A percentile compares a stretch with the other conserved stretches of the same genome.
Evolutionary conservation across 441 rosid genomes (phyloP).

Genomic region (Erodium moschatum): DNA sequence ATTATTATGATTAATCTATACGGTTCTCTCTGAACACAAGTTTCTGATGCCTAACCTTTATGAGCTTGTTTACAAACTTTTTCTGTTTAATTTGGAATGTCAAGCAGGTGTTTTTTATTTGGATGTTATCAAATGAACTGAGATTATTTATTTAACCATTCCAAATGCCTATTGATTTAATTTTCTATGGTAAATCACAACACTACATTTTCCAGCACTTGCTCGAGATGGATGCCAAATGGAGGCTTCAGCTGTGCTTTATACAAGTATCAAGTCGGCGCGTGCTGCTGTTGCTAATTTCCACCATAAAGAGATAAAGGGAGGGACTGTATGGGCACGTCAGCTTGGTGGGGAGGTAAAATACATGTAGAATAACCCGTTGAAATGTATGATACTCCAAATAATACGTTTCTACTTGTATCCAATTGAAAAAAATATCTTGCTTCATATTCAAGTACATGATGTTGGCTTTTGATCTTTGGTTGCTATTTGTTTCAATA

Average conservation of each 20-base stretch:
- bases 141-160: not conserved
- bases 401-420: too few species aligned
- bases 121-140: slow-evolving; percentile 7
- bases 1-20: not conserved
- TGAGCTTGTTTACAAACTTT: not conserved
- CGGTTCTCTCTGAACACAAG: not conserved
- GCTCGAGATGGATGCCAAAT: slow-evolving; percentile 83
- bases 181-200: slow-evolving; percentile 14
- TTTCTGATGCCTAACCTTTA: slow-evolving; percentile 2
- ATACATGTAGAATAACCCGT: slow-evolving; percentile 19
- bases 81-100: not conserved
- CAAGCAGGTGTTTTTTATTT: not conserved
- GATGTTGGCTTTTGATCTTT: too few species aligned
- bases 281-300: slow-evolving; percentile 48
- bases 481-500: too few species aligned
- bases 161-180: not conserved
- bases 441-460: too few species aligned
- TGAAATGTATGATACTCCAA: not conserved
- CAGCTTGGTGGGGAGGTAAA: slow-evolving; percentile 91
- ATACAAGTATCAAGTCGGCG: slow-evolving; percentile 69
- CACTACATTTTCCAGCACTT: slow-evolving; percentile 46
- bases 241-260: slow-evolving; percentile 83
- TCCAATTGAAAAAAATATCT: too few species aligned
- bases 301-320: slow-evolving; percentile 65
- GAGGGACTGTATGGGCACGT: slow-evolving; percentile 75